These are phyloP conservation scores for Tulasnella sp. DNA, from an alignment of 768 basidiomycete species.

Conservation along the genomic window DNA sequence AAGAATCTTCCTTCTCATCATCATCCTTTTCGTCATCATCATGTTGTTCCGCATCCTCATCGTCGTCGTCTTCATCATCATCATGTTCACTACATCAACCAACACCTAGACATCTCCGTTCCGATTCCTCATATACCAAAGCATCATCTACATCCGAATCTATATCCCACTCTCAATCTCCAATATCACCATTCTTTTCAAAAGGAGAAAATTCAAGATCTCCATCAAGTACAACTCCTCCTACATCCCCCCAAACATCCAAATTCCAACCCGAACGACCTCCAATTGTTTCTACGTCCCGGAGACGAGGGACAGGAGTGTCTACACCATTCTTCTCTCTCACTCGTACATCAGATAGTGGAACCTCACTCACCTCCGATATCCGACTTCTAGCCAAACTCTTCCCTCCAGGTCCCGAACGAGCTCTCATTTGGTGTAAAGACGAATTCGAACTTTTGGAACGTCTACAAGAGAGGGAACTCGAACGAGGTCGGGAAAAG, in stretches of 20 bases:
- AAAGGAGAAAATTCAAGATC: no score
- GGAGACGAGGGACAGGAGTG: background rate
- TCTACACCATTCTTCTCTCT: conserved; percentile 60
- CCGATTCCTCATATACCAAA: background rate
- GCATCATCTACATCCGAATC: no score
- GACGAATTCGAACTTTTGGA: conserved; percentile 53
- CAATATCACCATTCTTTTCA: no score
- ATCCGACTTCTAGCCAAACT: conserved; percentile 50
- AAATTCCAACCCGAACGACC: background rate
- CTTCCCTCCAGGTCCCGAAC: conserved; percentile 56
- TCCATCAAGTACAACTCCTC: background rate
- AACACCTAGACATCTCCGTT: background rate
- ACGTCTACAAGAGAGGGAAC: conserved; percentile 21
- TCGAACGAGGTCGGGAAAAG: conserved; percentile 29
- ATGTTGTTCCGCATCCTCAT: background rate
- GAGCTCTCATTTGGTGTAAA: conserved; percentile 62
- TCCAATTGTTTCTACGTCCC: background rate
- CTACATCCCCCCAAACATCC: background rate
- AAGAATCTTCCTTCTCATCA: no score
- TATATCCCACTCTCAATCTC: no score
- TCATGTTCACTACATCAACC: conserved; percentile 2
- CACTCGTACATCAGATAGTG: conserved; percentile 62
- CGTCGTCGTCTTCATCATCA: background rate
- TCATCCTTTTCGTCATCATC: no score
- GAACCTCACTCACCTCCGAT: conserved; percentile 63